These are phyloP conservation scores for Thermochaetoides thermophila DNA, from an alignment of 495 filamentous ascomycete species.

Conservation along the genomic window DNA sequence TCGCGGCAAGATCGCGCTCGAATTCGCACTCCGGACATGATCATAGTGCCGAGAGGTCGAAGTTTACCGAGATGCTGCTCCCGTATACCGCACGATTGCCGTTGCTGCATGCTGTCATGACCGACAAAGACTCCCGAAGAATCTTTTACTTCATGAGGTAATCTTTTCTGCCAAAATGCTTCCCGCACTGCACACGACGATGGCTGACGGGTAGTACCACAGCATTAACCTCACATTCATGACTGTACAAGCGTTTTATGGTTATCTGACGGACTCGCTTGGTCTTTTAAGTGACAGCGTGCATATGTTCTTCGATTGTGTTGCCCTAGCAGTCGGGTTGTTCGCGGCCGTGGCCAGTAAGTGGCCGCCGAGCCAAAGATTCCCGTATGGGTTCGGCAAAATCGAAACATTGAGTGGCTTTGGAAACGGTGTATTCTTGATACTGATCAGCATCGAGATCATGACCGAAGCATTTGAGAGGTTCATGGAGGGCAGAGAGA, in stretches of 20 bases:
- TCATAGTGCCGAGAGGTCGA: conserved; percentile 31
- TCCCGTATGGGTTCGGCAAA: conserved; percentile 93
- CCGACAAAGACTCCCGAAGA: conserved; percentile 82
- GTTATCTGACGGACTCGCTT: conserved; percentile 79
- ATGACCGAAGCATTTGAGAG: conserved; percentile 88
- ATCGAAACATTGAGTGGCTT: conserved; percentile 94
- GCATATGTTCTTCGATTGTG: conserved; percentile 99
- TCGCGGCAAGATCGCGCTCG: conserved; percentile 1
- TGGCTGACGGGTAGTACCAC: conserved; percentile 5
- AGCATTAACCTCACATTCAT: conserved; percentile 94
- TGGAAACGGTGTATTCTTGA: conserved; percentile 90
- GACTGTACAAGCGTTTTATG: conserved; percentile 87
- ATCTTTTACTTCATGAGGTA: conserved; percentile 86
- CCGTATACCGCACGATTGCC: conserved; percentile 52
- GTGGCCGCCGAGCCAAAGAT: conserved; percentile 76
- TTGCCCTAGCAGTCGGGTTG: conserved; percentile 80
- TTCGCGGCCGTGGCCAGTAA: conserved; percentile 96
- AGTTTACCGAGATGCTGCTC: conserved; percentile 51
- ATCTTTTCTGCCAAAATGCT: too few species aligned
- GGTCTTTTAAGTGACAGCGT: conserved; percentile 93
- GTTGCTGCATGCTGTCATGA: conserved; percentile 67
- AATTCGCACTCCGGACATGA: conserved; percentile 13
- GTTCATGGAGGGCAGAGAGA: conserved; percentile 62
- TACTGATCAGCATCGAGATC: conserved; percentile 93
- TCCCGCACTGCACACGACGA: too few species aligned